Conservation (phyloP, 352 stramenopile genomes). For the Phytopythium delawarense region DNA sequence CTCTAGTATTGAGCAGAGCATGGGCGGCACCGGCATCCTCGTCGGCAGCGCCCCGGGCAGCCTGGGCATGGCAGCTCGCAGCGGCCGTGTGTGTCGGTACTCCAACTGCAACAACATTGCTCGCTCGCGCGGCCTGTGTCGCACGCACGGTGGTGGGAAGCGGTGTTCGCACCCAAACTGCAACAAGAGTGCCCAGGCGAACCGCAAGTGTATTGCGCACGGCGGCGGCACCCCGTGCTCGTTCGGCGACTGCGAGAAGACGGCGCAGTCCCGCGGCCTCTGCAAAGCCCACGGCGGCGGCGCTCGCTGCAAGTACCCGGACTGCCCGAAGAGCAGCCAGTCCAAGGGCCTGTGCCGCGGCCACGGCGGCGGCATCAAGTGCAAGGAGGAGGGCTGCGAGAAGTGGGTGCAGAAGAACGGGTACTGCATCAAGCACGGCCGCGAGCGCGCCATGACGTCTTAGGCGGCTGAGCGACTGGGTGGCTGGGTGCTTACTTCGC, state of each 20-base stretch:
- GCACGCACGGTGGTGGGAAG: constrained; percentile 74
- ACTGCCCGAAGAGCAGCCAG: constrained; percentile 84
- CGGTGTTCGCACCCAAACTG: constrained; percentile 78
- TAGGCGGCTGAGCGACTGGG: constrained; percentile 18
- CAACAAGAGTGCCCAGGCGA: constrained; percentile 86
- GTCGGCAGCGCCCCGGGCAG: constrained; percentile 10
- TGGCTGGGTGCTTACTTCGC: neutral
- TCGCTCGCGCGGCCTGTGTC: constrained; percentile 68
- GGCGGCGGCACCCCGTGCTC: constrained; percentile 81
- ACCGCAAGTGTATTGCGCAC: constrained; percentile 86
- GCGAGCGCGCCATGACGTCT: constrained; percentile 60
- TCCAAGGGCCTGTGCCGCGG: constrained; percentile 78
- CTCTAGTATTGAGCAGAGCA: constrained; percentile 55
- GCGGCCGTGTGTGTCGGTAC: constrained; percentile 73
- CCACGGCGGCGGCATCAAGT: constrained; percentile 83
- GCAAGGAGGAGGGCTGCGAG: constrained; percentile 80
- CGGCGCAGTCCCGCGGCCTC: constrained; percentile 73
- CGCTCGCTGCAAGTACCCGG: constrained; percentile 78
- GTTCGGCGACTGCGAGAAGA: constrained; percentile 85
- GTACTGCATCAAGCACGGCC: constrained; percentile 88
- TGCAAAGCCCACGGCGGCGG: constrained; percentile 85
- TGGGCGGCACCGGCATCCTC: constrained; percentile 8
- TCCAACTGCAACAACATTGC: constrained; percentile 86
- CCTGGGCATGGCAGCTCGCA: constrained; percentile 26
- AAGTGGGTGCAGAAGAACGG: constrained; percentile 90